These are phyloP conservation scores for Medicago truncatula DNA, from an alignment of 306 rosid genomes.

Conservation along the genomic window MtrunA17r5.0-ANR NC_053042.1:19674501-19675000, in stretches of 20 bases:
- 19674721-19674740: not conserved
- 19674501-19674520: not conserved
- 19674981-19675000: no score
- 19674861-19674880: no score
- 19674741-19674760: not conserved
- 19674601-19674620: not conserved
- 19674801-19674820: no score
- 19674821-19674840: no score
- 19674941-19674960: no score
- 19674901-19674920: no score
- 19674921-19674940: no score
- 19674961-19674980: no score
- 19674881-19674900: not conserved
- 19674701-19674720: not conserved
- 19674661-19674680: not conserved
- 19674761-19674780: not conserved
- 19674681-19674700: not conserved
- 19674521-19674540: not conserved
- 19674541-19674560: not conserved
- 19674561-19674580: constrained; percentile 6
- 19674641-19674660: constrained; percentile 7
- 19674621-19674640: not conserved
- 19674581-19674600: not conserved
- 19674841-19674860: no score
- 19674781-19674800: not conserved